These are phyloP conservation scores for Coleophoma eucalyptorum DNA, from an alignment of 2,329 filamentous ascomycete genomes.

Conservation along the genomic window DNA sequence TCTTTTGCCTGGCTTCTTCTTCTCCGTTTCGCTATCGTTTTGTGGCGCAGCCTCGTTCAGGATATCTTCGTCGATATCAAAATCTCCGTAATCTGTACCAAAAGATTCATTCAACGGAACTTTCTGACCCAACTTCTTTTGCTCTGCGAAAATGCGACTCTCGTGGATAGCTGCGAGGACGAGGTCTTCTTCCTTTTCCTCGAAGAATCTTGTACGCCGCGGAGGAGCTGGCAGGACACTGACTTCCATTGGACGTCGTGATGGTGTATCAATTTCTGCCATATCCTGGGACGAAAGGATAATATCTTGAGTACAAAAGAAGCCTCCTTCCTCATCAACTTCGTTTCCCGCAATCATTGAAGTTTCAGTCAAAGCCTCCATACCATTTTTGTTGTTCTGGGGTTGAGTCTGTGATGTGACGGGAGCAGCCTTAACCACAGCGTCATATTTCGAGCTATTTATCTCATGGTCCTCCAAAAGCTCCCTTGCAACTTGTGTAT, in stretches of 20 bases:
- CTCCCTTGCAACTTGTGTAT: conserved; percentile 16
- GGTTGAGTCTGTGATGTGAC: no score
- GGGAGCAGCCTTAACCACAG: no score
- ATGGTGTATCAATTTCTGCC: conserved; percentile 33
- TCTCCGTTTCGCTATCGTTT: neutral
- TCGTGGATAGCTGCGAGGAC: conserved; percentile 19
- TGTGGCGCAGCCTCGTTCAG: neutral
- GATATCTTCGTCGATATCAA: neutral
- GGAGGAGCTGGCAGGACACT: neutral
- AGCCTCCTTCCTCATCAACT: conserved; percentile 7
- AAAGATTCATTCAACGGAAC: neutral
- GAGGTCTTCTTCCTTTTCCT: conserved; percentile 24
- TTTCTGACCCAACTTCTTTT: neutral
- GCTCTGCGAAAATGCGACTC: conserved; percentile 8
- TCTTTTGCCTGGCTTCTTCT: conserved; percentile 2
- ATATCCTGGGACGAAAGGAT: conserved; percentile 43
- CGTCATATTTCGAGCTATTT: no score
- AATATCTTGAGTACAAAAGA: conserved; percentile 38
- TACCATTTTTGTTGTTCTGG: no score
- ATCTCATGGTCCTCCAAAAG: conserved; percentile 10
- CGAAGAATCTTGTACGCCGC: conserved; percentile 15
- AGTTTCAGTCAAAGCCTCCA: neutral
- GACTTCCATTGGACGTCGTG: conserved; percentile 3
- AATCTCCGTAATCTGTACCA: neutral
- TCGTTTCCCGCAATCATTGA: neutral